Conservation (phyloP, 2,329 filamentous ascomycete species). For the Aspergillus fructus region DNA sequence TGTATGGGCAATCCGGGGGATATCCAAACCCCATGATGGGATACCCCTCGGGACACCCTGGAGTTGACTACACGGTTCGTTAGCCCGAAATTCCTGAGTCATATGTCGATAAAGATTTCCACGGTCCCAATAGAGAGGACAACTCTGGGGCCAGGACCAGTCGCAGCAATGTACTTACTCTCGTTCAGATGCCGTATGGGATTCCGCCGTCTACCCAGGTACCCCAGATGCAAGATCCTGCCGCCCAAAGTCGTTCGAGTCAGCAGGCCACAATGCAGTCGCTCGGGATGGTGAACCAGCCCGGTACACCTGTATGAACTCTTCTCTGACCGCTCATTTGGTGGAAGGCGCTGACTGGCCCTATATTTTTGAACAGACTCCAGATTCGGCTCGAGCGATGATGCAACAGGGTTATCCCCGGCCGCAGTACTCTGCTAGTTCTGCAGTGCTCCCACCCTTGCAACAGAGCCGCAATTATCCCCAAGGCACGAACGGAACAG, state of each 20-base stretch:
- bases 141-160: conserved; percentile 5
- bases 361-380: conserved; percentile 30
- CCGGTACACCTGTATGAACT: conserved; percentile 39
- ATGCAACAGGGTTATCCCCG: conserved; percentile 38
- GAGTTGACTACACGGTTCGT: conserved; percentile 40
- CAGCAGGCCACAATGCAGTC: conserved; percentile 40
- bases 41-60: conserved; percentile 35
- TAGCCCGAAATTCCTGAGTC: conserved; percentile 13
- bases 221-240: conserved; percentile 36
- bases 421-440: conserved; percentile 32
- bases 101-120: conserved; percentile 1
- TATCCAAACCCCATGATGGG: conserved; percentile 37
- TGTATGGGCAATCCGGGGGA: conserved; percentile 32
- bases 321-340: conserved; percentile 22
- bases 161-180: conserved; percentile 20
- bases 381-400: conserved; percentile 37
- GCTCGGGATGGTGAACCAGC: conserved; percentile 37
- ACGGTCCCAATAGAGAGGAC: conserved; percentile 13
- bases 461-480: conserved; percentile 32
- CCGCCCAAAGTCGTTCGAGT: conserved; percentile 30
- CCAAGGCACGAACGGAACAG: conserved; percentile 29
- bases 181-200: conserved; percentile 34
- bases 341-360: conserved; percentile 25
- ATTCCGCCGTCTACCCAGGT: conserved; percentile 33
- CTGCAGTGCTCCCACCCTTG: conserved; percentile 36